phyloP scores from a whole-genome alignment of 345 rosid species.

The Orychophragmus violaceus region DNA sequence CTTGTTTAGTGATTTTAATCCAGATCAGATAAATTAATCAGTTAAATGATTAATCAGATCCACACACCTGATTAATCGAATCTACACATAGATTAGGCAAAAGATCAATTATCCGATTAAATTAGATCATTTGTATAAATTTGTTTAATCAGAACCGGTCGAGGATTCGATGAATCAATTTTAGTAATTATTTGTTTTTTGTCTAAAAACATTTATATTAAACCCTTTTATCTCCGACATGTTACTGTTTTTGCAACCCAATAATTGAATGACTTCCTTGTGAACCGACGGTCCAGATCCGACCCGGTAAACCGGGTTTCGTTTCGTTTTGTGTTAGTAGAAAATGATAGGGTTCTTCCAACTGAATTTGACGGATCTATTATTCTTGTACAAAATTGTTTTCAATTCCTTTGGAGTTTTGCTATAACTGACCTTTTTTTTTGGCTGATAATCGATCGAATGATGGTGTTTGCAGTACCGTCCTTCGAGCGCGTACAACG shows the following conservation, averaged over 20 bases:
- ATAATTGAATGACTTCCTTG: neutral
- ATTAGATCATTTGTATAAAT: neutral
- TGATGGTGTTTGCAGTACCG: constrained; percentile 23
- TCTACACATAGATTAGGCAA: neutral
- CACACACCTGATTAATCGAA: neutral
- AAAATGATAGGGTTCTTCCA: neutral
- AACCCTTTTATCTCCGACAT: too few relatives aligned
- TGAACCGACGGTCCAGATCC: neutral
- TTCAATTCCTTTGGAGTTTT: too few relatives aligned
- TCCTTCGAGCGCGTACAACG: constrained; percentile 63
- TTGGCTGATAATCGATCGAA: neutral
- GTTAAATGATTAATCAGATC: neutral
- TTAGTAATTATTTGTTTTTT: neutral
- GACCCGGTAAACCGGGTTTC: neutral
- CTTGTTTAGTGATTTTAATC: neutral
- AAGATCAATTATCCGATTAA: neutral
- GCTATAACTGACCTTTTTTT: too few relatives aligned
- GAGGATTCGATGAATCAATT: neutral
- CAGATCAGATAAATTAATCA: neutral
- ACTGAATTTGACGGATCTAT: neutral
- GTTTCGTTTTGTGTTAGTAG: neutral
- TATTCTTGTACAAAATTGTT: too few relatives aligned
- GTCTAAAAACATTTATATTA: too few relatives aligned
- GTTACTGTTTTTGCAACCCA: neutral
- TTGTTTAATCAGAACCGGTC: neutral